Evolutionary conservation across 148 eudicot genomes (phyloP).

Genomic region (Chenopodium quinoa): DNA sequence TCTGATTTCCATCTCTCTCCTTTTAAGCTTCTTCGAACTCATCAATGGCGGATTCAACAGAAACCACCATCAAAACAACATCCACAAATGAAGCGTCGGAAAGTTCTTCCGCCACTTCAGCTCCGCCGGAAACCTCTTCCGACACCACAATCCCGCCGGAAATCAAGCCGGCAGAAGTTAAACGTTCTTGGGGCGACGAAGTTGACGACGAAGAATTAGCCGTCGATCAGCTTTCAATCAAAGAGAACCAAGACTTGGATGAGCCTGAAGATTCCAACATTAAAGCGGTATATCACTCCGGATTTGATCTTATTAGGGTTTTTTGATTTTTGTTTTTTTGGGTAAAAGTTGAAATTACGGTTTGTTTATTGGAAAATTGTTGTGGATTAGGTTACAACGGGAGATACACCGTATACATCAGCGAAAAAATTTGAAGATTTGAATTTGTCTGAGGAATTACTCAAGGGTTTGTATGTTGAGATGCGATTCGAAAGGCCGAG

Average conservation of each 20-base stretch:
- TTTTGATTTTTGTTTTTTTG: conserved; percentile 8
- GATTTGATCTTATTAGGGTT: conserved; percentile 13
- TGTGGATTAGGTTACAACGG: conserved; percentile 52
- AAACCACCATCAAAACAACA: background rate
- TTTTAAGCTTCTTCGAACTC: too few relatives aligned
- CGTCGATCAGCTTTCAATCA: conserved; percentile 24
- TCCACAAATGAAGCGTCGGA: background rate
- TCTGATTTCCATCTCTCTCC: background rate
- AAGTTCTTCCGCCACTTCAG: background rate
- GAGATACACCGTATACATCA: conserved; percentile 78
- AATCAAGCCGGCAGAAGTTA: conserved; percentile 28
- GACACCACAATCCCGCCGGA: conserved; percentile 16
- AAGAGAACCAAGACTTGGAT: conserved; percentile 36
- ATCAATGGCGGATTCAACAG: conserved; percentile 35
- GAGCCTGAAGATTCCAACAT: conserved; percentile 69
- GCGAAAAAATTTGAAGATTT: conserved; percentile 80
- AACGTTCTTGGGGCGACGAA: conserved; percentile 49
- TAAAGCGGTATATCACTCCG: conserved; percentile 46
- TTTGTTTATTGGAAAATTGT: background rate
- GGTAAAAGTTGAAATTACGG: too few relatives aligned
- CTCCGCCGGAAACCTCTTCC: background rate
- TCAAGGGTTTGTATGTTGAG: conserved; percentile 82
- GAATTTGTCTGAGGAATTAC: conserved; percentile 60
- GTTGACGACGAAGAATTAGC: conserved; percentile 45
- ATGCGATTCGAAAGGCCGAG: conserved; percentile 93